Base-by-base conservation (phyloP, 208 protist species). In the Trypanosoma congolense region DNA sequence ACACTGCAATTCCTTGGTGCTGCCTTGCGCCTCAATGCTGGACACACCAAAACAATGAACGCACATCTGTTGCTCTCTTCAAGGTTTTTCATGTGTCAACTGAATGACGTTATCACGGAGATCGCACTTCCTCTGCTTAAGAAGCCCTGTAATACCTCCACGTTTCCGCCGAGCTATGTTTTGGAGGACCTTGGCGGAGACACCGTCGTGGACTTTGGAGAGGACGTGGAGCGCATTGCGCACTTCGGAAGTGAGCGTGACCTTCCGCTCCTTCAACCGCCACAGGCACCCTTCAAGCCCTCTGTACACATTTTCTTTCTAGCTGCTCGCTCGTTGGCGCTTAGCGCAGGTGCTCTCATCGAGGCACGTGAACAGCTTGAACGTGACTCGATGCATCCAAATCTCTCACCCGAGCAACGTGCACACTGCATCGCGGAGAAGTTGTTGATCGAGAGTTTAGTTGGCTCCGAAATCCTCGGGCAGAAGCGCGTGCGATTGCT, bases 301-400 rank as follows among this genome's bases (percentile, higher is more conserved):
- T 49, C 58, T 5, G 65, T 77, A 3, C 83, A 95, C 61, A 56
- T 95, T 45, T 95, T 95, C 64, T 95, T 90, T 67, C 65, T 87
- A 6, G 80, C 82, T 12, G 60, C 75, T 3, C 79, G 82, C 12
- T 75, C 67, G 12, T 48, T 89, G 14, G 83, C 56, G 47, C 49
- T 91, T 25, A 77, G 67, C 53, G 59, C 73, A 3, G 50, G 57
- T 8, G 56, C 73, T 2, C 66, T 92, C 30, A 81, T 90, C 48
- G 84, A 90, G 51, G 61, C 70, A 29, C 74, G 92, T 73, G 68
- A 87, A 35, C 61, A 52, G 25, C 61, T 72, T 36, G 67, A 68
- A 47, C 81, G 69, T 5, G 69, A 83, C 44, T 16, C 62, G 8
- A 64, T 61, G 10, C 79, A 88, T 52, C 77, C 76, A n/a, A 66